phyloP scores from a whole-genome alignment of 164 flowering plant species.

The Stephania cephalantha region DNA sequence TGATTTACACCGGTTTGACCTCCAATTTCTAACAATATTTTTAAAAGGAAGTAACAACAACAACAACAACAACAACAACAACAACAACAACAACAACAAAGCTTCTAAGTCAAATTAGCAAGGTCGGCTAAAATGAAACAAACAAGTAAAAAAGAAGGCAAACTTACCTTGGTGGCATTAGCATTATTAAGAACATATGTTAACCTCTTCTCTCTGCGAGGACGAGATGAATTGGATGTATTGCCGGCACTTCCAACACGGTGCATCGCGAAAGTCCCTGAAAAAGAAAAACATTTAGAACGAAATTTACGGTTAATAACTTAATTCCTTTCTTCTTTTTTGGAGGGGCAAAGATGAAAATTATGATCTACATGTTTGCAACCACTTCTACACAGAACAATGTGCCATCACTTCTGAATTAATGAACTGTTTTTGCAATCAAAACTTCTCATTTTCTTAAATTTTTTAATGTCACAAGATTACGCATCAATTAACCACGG shows the following conservation, averaged over 20 bases:
- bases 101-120: no score
- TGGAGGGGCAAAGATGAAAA: neutral
- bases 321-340: neutral
- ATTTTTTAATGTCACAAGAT: neutral
- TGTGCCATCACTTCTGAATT: neutral
- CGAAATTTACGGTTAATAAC: neutral
- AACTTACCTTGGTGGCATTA: slow-evolving; percentile 66
- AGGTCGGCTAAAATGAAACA: neutral
- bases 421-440: neutral
- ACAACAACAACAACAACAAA: no score
- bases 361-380: neutral
- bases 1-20: neutral
- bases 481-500: neutral
- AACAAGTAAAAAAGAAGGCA: neutral
- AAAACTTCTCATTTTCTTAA: neutral
- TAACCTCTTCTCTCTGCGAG: slow-evolving; percentile 87
- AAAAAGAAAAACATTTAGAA: slow-evolving; percentile 1
- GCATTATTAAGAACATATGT: slow-evolving; percentile 82
- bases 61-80: no score
- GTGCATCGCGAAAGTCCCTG: slow-evolving; percentile 68
- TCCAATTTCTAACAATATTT: neutral
- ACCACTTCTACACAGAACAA: neutral
- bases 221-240: slow-evolving; percentile 58
- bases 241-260: slow-evolving; percentile 95
- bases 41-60: no score